phyloP scores from a whole-genome alignment of 768 basidiomycete species.

The Pulveroboletus sp. region DNA sequence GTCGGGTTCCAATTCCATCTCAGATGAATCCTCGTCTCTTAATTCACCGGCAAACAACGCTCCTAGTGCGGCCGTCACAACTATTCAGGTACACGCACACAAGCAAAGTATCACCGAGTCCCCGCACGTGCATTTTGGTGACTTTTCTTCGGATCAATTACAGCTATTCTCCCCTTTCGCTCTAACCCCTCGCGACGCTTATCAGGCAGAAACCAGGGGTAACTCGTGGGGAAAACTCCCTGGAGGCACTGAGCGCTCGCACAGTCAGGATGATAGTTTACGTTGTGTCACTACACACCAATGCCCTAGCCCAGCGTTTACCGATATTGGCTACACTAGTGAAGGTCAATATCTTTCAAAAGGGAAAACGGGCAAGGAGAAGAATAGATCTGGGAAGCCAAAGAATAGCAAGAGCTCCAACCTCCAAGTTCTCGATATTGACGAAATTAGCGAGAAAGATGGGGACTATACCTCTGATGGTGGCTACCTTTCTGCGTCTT shows the following conservation, averaged over 20 bases:
- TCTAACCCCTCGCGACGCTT: conserved; percentile 6
- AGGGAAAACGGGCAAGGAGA: conserved; percentile 14
- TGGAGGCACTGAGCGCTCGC: conserved; percentile 11
- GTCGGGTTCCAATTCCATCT: conserved; percentile 38
- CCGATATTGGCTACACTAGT: conserved; percentile 26
- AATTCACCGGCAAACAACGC: conserved; percentile 21
- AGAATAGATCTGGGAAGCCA: conserved; percentile 17
- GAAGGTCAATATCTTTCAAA: conserved; percentile 32
- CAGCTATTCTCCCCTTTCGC: conserved; percentile 23
- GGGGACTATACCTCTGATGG: conserved; percentile 26
- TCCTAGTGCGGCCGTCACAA: conserved; percentile 11
- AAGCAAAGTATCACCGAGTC: conserved; percentile 28
- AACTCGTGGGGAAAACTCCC: conserved; percentile 1
- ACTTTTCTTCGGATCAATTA: conserved; percentile 29
- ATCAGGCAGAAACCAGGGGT: background rate
- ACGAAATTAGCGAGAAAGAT: conserved; percentile 19
- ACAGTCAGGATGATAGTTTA: conserved; percentile 23
- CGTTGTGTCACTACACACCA: conserved; percentile 5
- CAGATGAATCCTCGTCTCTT: conserved; percentile 39
- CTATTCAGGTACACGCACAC: conserved; percentile 21
- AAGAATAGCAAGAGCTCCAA: conserved; percentile 19
- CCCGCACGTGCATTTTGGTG: conserved; percentile 29
- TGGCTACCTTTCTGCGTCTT: conserved; percentile 32
- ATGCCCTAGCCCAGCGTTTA: conserved; percentile 12
- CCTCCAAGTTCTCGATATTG: conserved; percentile 12